phyloP scores from a whole-genome alignment of 768 basidiomycete species.

The Panaeolus papilionaceus region DNA sequence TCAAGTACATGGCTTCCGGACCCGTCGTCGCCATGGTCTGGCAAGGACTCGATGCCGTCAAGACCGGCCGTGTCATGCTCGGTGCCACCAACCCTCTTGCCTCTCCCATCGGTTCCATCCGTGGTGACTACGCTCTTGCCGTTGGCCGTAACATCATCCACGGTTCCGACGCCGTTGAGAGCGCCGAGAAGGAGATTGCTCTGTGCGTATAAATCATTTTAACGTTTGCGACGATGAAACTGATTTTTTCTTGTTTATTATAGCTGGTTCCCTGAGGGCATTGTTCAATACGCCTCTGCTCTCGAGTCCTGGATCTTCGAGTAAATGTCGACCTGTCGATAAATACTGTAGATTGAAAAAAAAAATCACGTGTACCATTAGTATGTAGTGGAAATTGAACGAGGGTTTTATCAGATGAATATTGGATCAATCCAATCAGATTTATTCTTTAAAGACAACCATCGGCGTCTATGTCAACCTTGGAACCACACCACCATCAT shows the following conservation, averaged over 20 bases:
- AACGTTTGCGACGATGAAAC: background rate
- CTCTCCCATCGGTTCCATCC: conserved; percentile 90
- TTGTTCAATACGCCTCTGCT: conserved; percentile 71
- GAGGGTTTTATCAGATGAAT: conserved; percentile 11
- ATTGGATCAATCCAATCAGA: conserved; percentile 8
- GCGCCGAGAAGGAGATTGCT: conserved; percentile 91
- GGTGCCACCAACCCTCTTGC: conserved; percentile 96
- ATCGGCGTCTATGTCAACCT: conserved; percentile 8
- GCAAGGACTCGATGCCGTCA: conserved; percentile 93
- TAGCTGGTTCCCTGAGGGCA: conserved; percentile 94
- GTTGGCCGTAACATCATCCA: conserved; percentile 96
- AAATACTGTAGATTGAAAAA: conserved; percentile 22
- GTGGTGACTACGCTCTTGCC: conserved; percentile 93
- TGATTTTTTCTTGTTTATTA: conserved; percentile 23
- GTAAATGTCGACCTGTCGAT: conserved; percentile 42
- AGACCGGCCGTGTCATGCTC: conserved; percentile 95
- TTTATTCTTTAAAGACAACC: conserved; percentile 9
- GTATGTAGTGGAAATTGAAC: conserved; percentile 4
- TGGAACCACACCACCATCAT: background rate
- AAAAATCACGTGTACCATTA: conserved; percentile 30
- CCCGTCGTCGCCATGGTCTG: conserved; percentile 97
- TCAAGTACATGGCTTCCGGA: conserved; percentile 96
- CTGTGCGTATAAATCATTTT: conserved; percentile 60
- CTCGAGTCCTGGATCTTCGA: conserved; percentile 82
- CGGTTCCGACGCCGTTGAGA: conserved; percentile 89